Percentiles rank a stretch among this genome's conserved stretches.
These are phyloP conservation scores for Diaporthe aspalathi DNA, from an alignment of 2,329 filamentous ascomycete genomes.

Conservation along the genomic window DNA sequence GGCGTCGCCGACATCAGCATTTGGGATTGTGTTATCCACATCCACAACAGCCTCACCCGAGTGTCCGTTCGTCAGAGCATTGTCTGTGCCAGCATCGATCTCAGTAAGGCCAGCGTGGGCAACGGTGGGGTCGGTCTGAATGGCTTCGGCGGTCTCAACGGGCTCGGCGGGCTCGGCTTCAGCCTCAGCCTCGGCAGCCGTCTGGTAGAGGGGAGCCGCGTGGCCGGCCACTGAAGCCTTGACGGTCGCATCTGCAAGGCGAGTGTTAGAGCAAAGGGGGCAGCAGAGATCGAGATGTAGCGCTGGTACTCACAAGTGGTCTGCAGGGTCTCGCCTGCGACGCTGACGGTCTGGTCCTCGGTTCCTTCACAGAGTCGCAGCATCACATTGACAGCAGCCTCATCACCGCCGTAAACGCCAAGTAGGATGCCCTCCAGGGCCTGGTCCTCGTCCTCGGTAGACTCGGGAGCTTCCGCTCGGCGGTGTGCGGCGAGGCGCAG, in stretches of 20 bases:
- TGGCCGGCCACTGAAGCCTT: constrained; percentile 68
- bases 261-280: not conserved
- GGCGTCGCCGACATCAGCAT: constrained; percentile 62
- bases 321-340: constrained; percentile 71
- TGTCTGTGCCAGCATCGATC: constrained; percentile 63
- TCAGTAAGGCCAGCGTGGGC: constrained; percentile 76
- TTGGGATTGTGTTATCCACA: constrained; percentile 58
- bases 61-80: constrained; percentile 52
- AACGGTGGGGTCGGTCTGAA: constrained; percentile 73
- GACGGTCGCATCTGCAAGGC: constrained; percentile 64
- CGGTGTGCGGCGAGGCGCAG: constrained; percentile 82
- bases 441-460: constrained; percentile 76
- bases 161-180: constrained; percentile 48
- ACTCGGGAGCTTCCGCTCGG: constrained; percentile 75
- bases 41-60: constrained; percentile 45
- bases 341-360: constrained; percentile 73
- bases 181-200: constrained; percentile 48
- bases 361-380: constrained; percentile 81
- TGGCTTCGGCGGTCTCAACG: constrained; percentile 44
- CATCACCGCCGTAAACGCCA: constrained; percentile 82
- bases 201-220: constrained; percentile 53
- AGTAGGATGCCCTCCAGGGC: constrained; percentile 85
- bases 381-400: constrained; percentile 78
- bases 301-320: constrained; percentile 74
- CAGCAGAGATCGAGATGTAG: not conserved